Conservation (phyloP, 345 rosid genomes). For the Heritiera littoralis region DNA sequence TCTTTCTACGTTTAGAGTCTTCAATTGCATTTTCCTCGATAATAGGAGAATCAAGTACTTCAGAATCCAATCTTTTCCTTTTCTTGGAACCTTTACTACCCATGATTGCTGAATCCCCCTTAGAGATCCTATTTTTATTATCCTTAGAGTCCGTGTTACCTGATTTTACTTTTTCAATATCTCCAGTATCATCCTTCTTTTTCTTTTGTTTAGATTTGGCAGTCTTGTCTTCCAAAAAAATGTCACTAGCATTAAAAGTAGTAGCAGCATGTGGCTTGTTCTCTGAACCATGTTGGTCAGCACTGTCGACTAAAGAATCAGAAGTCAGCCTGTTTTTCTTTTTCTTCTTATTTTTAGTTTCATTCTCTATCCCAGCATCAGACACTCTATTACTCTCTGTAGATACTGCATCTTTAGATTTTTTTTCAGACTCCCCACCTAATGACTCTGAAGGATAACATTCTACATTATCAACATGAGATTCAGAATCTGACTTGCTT, state of each 20-base stretch:
- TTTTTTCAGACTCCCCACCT: conserved; percentile 22
- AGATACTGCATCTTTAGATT: conserved; percentile 22
- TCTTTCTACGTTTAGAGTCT: conserved; percentile 58
- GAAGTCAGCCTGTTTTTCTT: conserved; percentile 39
- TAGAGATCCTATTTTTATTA: conserved; percentile 21
- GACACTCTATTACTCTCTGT: conserved; percentile 25
- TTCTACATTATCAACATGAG: conserved; percentile 6
- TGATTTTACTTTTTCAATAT: conserved; percentile 24
- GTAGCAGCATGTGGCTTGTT: conserved; percentile 12
- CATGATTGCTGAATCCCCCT: conserved; percentile 29
- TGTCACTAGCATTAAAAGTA: conserved; percentile 10
- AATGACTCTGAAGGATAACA: background rate
- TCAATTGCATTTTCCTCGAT: conserved; percentile 37
- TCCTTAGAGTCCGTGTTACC: conserved; percentile 21
- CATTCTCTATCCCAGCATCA: conserved; percentile 29
- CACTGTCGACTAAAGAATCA: conserved; percentile 19
- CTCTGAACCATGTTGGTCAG: conserved; percentile 20
- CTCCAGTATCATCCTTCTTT: conserved; percentile 23
- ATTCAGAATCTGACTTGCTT: conserved; percentile 27
- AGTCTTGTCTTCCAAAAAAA: conserved; percentile 25
- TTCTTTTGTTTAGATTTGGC: conserved; percentile 29
- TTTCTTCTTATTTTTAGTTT: conserved; percentile 52
- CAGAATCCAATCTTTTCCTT: conserved; percentile 65
- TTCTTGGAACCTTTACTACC: conserved; percentile 57
- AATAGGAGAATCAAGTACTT: conserved; percentile 38